phyloP scores from a whole-genome alignment of 768 basidiomycete genomes.

The Lactarius quietus region DNA sequence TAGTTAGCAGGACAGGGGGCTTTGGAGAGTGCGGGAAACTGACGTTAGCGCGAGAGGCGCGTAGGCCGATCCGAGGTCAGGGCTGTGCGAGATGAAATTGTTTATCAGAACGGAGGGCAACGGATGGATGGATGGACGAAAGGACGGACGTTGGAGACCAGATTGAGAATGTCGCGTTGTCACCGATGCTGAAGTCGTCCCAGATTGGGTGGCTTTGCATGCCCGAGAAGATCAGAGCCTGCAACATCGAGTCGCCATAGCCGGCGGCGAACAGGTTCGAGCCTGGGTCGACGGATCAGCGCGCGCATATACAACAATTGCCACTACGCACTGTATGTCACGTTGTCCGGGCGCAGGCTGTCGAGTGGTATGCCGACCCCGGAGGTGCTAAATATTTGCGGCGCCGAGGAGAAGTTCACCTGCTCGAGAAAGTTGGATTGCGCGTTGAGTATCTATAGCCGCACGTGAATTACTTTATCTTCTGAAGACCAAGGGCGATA shows the following conservation, averaged over 20 bases:
- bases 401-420: not conserved
- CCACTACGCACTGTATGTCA: conserved; percentile 9
- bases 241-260: not conserved
- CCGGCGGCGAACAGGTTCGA: conserved; percentile 23
- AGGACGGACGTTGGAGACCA: conserved; percentile 11
- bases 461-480: not conserved
- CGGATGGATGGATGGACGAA: too few relatives aligned
- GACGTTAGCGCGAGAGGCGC: conserved; percentile 16
- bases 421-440: conserved; percentile 18
- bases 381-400: not conserved
- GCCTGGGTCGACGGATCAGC: conserved; percentile 5
- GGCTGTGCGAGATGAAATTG: conserved; percentile 7
- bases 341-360: conserved; percentile 10
- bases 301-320: not conserved
- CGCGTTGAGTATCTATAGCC: conserved; percentile 9
- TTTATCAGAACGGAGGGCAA: too few relatives aligned
- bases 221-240: conserved; percentile 2
- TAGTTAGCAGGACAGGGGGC: not conserved
- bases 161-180: not conserved
- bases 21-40: not conserved
- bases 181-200: not conserved
- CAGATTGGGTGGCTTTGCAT: not conserved
- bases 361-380: conserved; percentile 19
- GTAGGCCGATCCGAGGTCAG: conserved; percentile 19
- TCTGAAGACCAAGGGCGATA: not conserved